A percentile compares a stretch with the other conserved stretches of the same genome.
Evolutionary conservation across 257 asterid species (phyloP).

Genomic region (Solanum virginianum): DNA sequence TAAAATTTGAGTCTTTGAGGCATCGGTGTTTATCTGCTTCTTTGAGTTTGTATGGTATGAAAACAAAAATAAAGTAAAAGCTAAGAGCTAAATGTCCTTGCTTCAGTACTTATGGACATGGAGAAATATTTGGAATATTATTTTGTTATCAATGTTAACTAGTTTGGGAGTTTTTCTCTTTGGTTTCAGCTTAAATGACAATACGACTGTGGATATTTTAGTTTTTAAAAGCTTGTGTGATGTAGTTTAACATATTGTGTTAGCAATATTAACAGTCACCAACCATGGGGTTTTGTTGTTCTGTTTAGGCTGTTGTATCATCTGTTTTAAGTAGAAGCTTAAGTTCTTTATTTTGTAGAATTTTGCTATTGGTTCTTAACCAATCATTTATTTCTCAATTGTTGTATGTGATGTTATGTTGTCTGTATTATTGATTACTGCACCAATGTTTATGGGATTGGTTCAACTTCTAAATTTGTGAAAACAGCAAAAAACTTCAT

Average conservation of each 20-base stretch:
- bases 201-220: not conserved
- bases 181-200: not conserved
- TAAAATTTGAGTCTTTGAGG: not conserved
- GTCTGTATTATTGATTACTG: not conserved
- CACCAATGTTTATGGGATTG: not conserved
- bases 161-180: too few species aligned
- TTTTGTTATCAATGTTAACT: too few species aligned
- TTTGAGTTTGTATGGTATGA: not conserved
- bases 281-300: not conserved
- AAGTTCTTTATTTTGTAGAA: not conserved
- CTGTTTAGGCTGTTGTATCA: not conserved
- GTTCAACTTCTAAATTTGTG: not conserved
- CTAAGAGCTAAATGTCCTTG: not conserved
- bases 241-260: not conserved
- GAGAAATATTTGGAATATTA: too few species aligned
- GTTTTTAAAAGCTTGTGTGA: not conserved
- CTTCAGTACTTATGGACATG: too few species aligned
- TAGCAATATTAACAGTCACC: not conserved
- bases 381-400: not conserved
- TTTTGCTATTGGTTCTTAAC: not conserved
- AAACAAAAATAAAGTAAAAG: not conserved
- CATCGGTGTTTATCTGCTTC: not conserved
- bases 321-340: not conserved
- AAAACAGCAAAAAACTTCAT: not conserved
- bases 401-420: not conserved